Conservation (phyloP, 176 grass and related monocot genomes). For the sorghum (Sorghum bicolor) region Sorghum_bicolor_NCBIv3 NC_012874.2:68635001-68635500, state of each 20-base stretch:
- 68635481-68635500: neutral
- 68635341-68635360: neutral
- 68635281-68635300: neutral
- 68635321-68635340: neutral
- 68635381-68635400: neutral
- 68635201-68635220: neutral
- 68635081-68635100: neutral
- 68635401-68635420: neutral
- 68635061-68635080: constrained; percentile 1
- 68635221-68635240: neutral
- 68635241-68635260: neutral
- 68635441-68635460: neutral
- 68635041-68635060: neutral
- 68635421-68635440: neutral
- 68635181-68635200: neutral
- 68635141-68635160: neutral
- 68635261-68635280: constrained; percentile 1
- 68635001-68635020: constrained; percentile 13
- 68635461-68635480: neutral
- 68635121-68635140: constrained; percentile 3
- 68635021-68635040: constrained; percentile 13
- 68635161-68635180: neutral
- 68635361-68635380: neutral
- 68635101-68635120: neutral
- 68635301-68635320: constrained; percentile 1